A percentile compares a stretch with the other conserved stretches of the same genome.
These are phyloP conservation scores for Plantago rigida DNA, from an alignment of 305 asterid species.

Conservation along the genomic window DNA sequence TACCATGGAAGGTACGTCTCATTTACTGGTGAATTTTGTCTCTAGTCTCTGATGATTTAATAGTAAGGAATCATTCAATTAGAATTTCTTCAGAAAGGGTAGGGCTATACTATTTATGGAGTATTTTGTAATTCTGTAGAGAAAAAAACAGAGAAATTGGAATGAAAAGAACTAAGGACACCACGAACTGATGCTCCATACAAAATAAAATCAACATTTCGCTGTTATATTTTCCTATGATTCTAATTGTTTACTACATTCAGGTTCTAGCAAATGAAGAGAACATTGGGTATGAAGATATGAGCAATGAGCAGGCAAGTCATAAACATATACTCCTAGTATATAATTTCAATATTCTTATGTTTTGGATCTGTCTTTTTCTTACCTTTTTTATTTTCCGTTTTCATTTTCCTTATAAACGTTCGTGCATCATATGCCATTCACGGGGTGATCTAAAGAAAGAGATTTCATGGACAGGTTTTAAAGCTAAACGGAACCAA, in stretches of 20 bases:
- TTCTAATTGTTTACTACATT: neutral
- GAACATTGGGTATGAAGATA: constrained; percentile 88
- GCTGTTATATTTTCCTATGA: too few relatives aligned
- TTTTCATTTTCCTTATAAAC: neutral
- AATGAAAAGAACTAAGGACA: too few relatives aligned
- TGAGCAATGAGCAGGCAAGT: constrained; percentile 93
- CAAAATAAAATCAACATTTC: too few relatives aligned
- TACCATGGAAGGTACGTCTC: neutral
- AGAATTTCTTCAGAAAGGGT: too few relatives aligned
- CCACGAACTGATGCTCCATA: too few relatives aligned
- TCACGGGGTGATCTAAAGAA: constrained; percentile 10
- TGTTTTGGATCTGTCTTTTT: neutral
- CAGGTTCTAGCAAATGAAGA: constrained; percentile 94
- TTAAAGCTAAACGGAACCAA: constrained; percentile 70
- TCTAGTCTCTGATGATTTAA: neutral
- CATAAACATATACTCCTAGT: constrained; percentile 7
- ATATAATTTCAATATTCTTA: neutral
- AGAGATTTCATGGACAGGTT: constrained; percentile 48
- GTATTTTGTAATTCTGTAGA: neutral
- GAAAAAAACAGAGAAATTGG: too few relatives aligned
- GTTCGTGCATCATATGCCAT: neutral
- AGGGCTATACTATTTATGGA: too few relatives aligned
- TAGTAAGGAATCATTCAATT: too few relatives aligned
- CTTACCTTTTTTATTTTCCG: too few relatives aligned
- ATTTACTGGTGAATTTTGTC: neutral